These are phyloP conservation scores for Bombardia bombarda DNA, from an alignment of 495 filamentous ascomycete species.

Conservation along the genomic window DNA sequence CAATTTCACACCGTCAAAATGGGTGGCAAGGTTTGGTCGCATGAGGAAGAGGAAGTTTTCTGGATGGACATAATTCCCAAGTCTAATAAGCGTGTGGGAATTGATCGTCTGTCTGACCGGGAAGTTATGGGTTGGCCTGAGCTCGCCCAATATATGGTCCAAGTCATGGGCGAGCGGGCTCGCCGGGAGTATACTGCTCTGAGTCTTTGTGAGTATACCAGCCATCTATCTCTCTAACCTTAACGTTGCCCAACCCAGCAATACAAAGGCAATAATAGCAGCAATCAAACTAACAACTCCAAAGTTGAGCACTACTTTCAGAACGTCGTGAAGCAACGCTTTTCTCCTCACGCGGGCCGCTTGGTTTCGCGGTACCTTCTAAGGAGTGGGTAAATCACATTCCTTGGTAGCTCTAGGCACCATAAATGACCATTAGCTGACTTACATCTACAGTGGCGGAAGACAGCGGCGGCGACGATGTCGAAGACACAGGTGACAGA, in stretches of 20 bases:
- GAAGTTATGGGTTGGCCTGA: constrained; percentile 26
- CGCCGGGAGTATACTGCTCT: constrained; percentile 27
- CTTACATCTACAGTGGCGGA: too few species aligned
- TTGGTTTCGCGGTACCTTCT: background rate
- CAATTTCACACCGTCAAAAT: constrained; percentile 12
- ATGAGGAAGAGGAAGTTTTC: constrained; percentile 31
- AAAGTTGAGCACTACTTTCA: constrained; percentile 40
- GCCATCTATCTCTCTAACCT: background rate
- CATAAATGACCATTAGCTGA: too few species aligned
- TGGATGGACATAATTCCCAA: constrained; percentile 28
- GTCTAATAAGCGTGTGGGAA: constrained; percentile 28
- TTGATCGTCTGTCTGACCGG: constrained; percentile 11
- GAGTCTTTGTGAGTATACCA: constrained; percentile 29
- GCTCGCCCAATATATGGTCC: constrained; percentile 24
- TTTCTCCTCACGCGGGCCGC: constrained; percentile 23
- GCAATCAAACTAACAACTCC: constrained; percentile 8
- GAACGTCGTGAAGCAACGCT: constrained; percentile 22
- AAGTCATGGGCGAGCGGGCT: constrained; percentile 14
- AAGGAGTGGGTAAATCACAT: too few species aligned
- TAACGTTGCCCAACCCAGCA: background rate
- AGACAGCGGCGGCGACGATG: too few species aligned
- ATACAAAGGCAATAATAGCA: background rate
- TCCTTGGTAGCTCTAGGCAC: too few species aligned
- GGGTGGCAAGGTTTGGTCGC: constrained; percentile 34
- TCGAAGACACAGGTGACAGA: too few species aligned